Conservation (phyloP, 768 basidiomycete genomes). For the Trametes cingulata region DNA sequence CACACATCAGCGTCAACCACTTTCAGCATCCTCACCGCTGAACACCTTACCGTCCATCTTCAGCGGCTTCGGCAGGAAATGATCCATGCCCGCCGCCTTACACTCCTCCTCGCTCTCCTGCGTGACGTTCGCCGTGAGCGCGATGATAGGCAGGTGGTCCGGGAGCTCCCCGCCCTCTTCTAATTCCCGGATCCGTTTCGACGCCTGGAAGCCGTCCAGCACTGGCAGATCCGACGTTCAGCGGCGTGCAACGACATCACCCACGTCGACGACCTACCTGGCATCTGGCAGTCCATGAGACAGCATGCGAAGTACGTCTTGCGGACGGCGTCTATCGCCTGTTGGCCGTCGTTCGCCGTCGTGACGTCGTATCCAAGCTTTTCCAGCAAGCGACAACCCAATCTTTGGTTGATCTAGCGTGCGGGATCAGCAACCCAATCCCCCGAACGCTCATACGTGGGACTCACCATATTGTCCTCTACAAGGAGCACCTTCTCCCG, state of each 20-base stretch:
- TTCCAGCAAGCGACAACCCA: constrained; percentile 29
- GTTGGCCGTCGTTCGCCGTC: constrained; percentile 29
- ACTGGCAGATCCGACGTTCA: constrained; percentile 11
- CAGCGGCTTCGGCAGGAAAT: constrained; percentile 32
- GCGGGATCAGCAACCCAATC: neutral
- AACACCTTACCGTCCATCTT: constrained; percentile 25
- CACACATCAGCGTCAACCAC: too few species aligned
- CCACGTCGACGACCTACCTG: constrained; percentile 12
- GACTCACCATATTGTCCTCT: constrained; percentile 30
- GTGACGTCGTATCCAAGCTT: constrained; percentile 30
- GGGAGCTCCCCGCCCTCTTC: constrained; percentile 26
- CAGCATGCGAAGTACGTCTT: constrained; percentile 22
- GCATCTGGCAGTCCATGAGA: constrained; percentile 34
- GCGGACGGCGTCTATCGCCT: constrained; percentile 26
- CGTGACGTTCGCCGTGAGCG: constrained; percentile 33
- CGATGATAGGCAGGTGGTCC: constrained; percentile 30
- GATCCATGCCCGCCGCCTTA: constrained; percentile 31
- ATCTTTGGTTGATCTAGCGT: constrained; percentile 28
- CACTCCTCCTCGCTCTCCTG: constrained; percentile 30
- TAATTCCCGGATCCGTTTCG: constrained; percentile 26
- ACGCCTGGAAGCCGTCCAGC: constrained; percentile 31
- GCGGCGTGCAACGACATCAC: neutral
- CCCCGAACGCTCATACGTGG: too few species aligned
- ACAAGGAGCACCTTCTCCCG: constrained; percentile 26
- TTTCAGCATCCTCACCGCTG: too few species aligned